Base-by-base conservation (phyloP, 352 stramenopile species). In the Phytophthora hibernalis region DNA sequence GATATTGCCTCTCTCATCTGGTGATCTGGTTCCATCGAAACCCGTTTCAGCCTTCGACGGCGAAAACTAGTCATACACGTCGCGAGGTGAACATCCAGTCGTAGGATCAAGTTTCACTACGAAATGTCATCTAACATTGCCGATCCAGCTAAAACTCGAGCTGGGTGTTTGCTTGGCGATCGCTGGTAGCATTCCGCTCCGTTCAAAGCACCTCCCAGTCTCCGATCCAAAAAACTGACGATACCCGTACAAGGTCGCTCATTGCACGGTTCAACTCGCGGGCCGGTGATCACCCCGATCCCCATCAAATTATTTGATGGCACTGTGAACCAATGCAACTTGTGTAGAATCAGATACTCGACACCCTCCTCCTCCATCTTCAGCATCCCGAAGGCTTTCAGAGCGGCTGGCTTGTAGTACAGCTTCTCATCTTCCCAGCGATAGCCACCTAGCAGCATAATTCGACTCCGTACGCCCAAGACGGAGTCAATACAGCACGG, bases 321-420 rank as follows among this genome's bases (percentile, higher is more conserved):
- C 8, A 51, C 47, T 12, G 57, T 45, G 18, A 65, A 52, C 45
- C 57, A 65, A 9, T 65, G 28, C 37, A 65, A 28, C 9, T 59
- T 51, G 35, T 65, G 57, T 11, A 65, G 15, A 3, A 59, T 30
- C 18, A 65, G 31, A 20, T 65, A 65, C 15, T 65, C 47, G 7
- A 24, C 26, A 5, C 57, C 47, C 8, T 65, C 21, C 12, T 65
- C 57, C 6, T 59, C 45, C 47, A 58, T 45, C 18, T 44, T 44
- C n/a, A 65, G 10, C n/a, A 58, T 28, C 13, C 57, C 57, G 6
- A 65, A 42, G 1, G 56, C 56, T 30, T 58, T 58, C n/a, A 65
- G 35, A 33, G 56, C 35, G 24, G 57, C 21, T 5, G 57, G 35
- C 24, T 57, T 43, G 57, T 57, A 57, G 26, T 42, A 51, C n/a